Percentiles rank a stretch among this genome's conserved stretches.
phyloP scores from a whole-genome alignment of 2,329 filamentous ascomycete species.

The Verticillium dahliae region DNA sequence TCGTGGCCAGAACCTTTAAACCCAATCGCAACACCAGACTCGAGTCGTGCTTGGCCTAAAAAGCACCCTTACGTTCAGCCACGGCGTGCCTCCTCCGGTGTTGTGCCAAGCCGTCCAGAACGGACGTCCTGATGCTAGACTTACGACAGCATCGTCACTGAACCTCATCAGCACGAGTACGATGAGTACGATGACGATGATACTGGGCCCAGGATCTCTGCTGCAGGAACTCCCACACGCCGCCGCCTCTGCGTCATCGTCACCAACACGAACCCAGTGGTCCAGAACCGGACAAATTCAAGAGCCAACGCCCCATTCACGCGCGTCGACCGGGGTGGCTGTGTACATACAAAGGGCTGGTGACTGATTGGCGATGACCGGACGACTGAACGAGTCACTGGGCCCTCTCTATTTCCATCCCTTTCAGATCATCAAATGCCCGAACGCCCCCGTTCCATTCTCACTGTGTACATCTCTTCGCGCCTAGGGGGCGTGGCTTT shows the following conservation, averaged over 20 bases:
- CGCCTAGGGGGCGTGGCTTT: neutral
- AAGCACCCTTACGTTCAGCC: neutral
- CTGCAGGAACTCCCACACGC: neutral
- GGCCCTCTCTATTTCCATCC: neutral
- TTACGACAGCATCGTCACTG: neutral
- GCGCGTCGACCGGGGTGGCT: neutral
- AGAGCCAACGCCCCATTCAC: neutral
- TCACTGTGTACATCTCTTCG: neutral
- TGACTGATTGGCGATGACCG: neutral
- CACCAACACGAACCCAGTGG: neutral
- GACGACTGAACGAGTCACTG: neutral
- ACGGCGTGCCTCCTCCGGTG: neutral
- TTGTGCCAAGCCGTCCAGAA: neutral
- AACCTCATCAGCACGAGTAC: neutral
- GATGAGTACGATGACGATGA: neutral
- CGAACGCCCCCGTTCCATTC: neutral
- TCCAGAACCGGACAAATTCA: neutral
- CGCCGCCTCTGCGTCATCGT: neutral
- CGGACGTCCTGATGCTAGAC: neutral
- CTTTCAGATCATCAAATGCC: neutral
- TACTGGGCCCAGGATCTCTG: neutral
- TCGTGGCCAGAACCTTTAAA: neutral
- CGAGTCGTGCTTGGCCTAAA: neutral
- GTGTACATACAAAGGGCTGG: neutral
- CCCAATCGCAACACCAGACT: neutral